phyloP scores from a whole-genome alignment of 257 asterid species.

The Primulina eburnea region DNA sequence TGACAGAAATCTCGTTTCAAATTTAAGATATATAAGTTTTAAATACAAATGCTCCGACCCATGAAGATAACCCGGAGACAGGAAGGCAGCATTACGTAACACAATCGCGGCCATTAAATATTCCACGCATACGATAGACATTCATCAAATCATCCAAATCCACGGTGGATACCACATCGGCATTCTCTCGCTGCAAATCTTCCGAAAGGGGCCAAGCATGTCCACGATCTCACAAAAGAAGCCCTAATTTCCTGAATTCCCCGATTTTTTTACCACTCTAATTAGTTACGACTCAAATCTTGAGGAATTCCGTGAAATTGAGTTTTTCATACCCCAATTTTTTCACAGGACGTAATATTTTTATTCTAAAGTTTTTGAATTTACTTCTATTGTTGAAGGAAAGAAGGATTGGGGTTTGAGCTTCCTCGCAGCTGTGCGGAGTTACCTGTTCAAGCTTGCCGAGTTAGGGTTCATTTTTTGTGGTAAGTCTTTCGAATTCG shows the following conservation, averaged over 20 bases:
- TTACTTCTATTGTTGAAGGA: slow-evolving; percentile 20
- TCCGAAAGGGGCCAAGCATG: slow-evolving; percentile 39
- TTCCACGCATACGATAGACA: slow-evolving; percentile 42
- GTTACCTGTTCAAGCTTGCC: slow-evolving; percentile 29
- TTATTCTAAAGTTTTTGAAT: slow-evolving; percentile 17
- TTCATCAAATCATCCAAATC: slow-evolving; percentile 46
- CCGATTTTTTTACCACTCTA: not conserved
- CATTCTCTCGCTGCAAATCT: slow-evolving; percentile 36
- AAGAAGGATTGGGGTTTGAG: slow-evolving; percentile 27
- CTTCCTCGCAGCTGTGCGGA: slow-evolving; percentile 37
- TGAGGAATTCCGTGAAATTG: slow-evolving; percentile 18
- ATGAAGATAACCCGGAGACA: not conserved
- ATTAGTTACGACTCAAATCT: not conserved
- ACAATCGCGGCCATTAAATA: slow-evolving; percentile 56
- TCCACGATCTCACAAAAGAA: slow-evolving; percentile 45
- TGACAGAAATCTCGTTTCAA: too few species aligned
- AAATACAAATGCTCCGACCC: too few species aligned
- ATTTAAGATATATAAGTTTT: too few species aligned
- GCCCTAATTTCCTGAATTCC: slow-evolving; percentile 36
- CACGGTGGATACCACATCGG: slow-evolving; percentile 56
- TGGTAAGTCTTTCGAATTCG: slow-evolving; percentile 27
- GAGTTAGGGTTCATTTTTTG: slow-evolving; percentile 16
- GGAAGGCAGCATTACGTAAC: slow-evolving; percentile 21
- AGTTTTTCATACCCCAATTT: not conserved
- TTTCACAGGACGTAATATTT: slow-evolving; percentile 12